Conservation (phyloP, 805 yeast genomes). For the Hanseniaspora meyeri region DNA sequence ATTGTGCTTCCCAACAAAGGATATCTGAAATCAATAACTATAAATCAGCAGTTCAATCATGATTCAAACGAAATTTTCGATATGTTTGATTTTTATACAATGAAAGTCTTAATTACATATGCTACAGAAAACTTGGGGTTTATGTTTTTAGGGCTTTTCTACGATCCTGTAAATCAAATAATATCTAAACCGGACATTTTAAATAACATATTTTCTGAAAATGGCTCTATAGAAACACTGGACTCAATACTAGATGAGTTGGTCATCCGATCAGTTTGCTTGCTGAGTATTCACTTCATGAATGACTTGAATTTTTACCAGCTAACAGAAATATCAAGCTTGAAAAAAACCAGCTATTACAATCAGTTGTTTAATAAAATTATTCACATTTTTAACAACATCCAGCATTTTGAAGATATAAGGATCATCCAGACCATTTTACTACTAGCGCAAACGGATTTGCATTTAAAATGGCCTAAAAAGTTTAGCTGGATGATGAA, state of each 20-base stretch:
- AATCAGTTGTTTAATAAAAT: conserved; percentile 18
- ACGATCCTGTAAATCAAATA: conserved; percentile 25
- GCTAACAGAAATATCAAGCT: conserved; percentile 18
- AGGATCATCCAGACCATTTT: conserved; percentile 21
- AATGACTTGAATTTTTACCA: conserved; percentile 12
- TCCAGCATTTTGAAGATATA: conserved; percentile 21
- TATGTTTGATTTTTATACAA: conserved; percentile 15
- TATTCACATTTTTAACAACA: conserved; percentile 16
- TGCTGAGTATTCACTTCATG: conserved; percentile 24
- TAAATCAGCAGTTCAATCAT: neutral
- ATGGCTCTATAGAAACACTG: conserved; percentile 16
- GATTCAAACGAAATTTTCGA: conserved; percentile 1
- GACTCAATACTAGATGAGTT: conserved; percentile 23
- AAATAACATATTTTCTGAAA: conserved; percentile 21
- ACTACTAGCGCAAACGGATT: conserved; percentile 22
- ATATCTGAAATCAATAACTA: neutral
- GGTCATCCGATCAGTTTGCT: conserved; percentile 24
- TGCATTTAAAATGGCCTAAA: conserved; percentile 14
- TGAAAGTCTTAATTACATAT: conserved; percentile 22
- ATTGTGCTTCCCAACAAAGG: conserved; percentile 10
- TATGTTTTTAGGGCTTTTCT: conserved; percentile 24
- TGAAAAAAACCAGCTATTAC: conserved; percentile 11
- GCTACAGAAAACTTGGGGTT: conserved; percentile 26
- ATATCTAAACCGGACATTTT: conserved; percentile 22
- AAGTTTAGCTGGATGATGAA: conserved; percentile 19